Evolutionary conservation across 2,329 filamentous ascomycete species (phyloP), one percentile per base, ranked within the genome.

Genomic region (Ceratocystis harringtonii): DNA sequence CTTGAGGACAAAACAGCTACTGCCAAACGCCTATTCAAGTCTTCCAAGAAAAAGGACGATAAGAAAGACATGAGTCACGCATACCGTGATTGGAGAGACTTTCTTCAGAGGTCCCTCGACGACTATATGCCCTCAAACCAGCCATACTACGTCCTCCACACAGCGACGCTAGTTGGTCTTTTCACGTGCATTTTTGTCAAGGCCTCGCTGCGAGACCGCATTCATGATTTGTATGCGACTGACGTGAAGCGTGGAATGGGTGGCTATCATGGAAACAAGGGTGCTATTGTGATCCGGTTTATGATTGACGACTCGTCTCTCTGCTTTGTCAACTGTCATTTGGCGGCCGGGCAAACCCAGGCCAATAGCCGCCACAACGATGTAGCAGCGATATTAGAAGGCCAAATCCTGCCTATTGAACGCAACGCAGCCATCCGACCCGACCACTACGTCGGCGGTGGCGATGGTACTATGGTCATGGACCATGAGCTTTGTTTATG

Each of bases 401-500:
- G 86, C 2, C 80, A 82, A 22, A 79, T 89, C 5, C 79, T 99
- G n/a, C 88, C 90, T 0, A 75, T 80, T 0, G 88, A 94, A 72
- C 80, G 80, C 55, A 88, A 92, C 69, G 77, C 84, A 0, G 80
- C 78, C 3, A 79, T 82, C 3, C 83, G 90, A 5, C 80, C 88
- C 45, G 89, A 96, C 73, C 88, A 84, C 69, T 99, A 87, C 72
- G 83, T 91, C 5, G 89, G 90, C 30, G 94, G 94, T n/a, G 94
- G 94, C 57, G 94, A 99, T 73, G 94, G 94, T 5, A 87, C 85
- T 50, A 91, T 96, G 87, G 89, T 99, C 67, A 80, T 97, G 66
- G 94, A 99, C 72, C 94, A 99, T 72, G 94, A 99, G 75, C 87
- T 99, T n/a, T 96, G 92, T 74, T 85, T 99, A 61, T 77, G 97